These are phyloP conservation scores for Colletotrichum siamense DNA, from an alignment of 2,329 filamentous ascomycete species.

Conservation along the genomic window DNA sequence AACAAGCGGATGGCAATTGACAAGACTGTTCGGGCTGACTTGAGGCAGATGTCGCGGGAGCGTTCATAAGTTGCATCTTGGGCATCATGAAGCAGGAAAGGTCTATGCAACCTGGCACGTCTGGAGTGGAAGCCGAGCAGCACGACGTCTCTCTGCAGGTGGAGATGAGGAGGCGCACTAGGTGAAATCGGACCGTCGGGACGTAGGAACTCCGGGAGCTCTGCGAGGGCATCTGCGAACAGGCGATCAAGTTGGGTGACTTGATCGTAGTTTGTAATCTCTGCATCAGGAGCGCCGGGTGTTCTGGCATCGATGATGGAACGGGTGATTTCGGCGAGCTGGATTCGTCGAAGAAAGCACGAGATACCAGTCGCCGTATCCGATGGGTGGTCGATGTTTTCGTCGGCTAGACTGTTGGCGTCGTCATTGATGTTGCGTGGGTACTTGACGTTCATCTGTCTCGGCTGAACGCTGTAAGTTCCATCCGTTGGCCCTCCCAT, in stretches of 20 bases:
- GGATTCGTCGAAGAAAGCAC: slow-evolving; percentile 42
- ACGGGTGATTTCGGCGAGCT: slow-evolving; percentile 41
- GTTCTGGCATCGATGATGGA: slow-evolving; percentile 37
- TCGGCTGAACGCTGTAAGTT: slow-evolving; percentile 40
- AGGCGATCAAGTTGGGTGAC: slow-evolving; percentile 37
- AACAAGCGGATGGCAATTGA: slow-evolving; percentile 25
- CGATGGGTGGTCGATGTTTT: slow-evolving; percentile 32
- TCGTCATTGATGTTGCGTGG: slow-evolving; percentile 44
- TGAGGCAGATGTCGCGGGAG: slow-evolving; percentile 24
- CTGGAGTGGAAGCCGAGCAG: slow-evolving; percentile 27
- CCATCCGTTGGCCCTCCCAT: slow-evolving; percentile 39
- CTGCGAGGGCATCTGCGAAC: slow-evolving; percentile 24
- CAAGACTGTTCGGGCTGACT: slow-evolving; percentile 29
- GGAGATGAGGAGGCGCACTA: slow-evolving; percentile 15
- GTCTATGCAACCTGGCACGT: slow-evolving; percentile 30
- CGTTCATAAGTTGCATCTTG: not conserved
- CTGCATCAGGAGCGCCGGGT: slow-evolving; percentile 28
- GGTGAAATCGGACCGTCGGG: slow-evolving; percentile 16
- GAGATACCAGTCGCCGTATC: slow-evolving; percentile 39
- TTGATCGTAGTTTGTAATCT: slow-evolving; percentile 34
- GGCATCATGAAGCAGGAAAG: slow-evolving; percentile 28
- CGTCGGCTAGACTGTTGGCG: slow-evolving; percentile 35
- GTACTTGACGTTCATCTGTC: slow-evolving; percentile 42
- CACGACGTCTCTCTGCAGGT: slow-evolving; percentile 26
- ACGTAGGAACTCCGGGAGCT: slow-evolving; percentile 24